Evolutionary conservation across 2,329 filamentous ascomycete species (phyloP), one percentile per base, ranked within the genome.

Genomic region (Daldinia sp.): DNA sequence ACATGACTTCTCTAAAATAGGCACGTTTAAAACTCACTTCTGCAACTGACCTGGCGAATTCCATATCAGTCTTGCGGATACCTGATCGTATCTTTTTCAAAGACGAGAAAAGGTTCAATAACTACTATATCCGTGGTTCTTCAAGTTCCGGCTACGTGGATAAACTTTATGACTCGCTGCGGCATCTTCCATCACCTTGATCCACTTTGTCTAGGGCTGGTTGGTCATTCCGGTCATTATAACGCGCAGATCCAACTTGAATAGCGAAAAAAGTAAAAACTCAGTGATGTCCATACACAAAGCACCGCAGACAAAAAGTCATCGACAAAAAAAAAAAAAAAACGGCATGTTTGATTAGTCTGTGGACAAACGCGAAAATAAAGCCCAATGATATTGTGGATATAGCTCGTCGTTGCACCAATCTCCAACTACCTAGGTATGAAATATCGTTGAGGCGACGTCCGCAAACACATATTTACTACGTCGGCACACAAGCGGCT

Each of bases 61-160:
- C 20, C 20, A 23, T 23, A 35, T 35, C 33, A 35, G 33, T 35
- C 5, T 35, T 9, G 7, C 33, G 2, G 33, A 35, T 35, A 35
- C 10, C 33, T 35, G 33, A 7, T 23, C 20, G 20, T 23, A 23
- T 23, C 20, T 10, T 35, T 35, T 35, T 35, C 10, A 39, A 39
- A 39, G 35, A 39, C 33, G 13, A 39, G 4, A 33, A 33, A 39
- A 39, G 35, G 13, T 39, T 12, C 35, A 39, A 39, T 12, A 23
- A 23, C 20, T 23, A 39, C 2, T 48, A 26, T 53, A 33, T 23
- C 59, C 63, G 46, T 59, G 60, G 28, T n/a, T 60, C 44, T 23
- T 67, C 35, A 9, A 61, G 55, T 63, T 60, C 67, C 61, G 39
- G 39, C 62, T 20, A 30, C 37, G 41, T 62, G 59, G 64, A 64